Evolutionary conservation across 257 asterid species (phyloP), one percentile per base, ranked within the genome.

Genomic region (Solanum pinnatisectum): DNA sequence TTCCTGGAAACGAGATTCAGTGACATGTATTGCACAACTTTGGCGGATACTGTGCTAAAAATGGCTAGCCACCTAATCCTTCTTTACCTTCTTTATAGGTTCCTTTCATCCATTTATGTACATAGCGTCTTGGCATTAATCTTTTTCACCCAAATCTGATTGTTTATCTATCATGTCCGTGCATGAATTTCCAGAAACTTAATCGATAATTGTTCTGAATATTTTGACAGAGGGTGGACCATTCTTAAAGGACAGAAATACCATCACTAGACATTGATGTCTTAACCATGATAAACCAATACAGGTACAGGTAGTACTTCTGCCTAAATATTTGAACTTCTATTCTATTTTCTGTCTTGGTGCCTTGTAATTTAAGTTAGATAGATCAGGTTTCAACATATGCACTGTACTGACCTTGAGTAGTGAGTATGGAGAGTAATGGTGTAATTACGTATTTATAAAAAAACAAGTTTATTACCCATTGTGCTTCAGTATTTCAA

Each of bases 201-300:
- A 79, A 81, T 32, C 1, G 22, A 30, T 49, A 49, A 22, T 49
- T 46, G 30, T 23, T 79, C 30, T 49, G 42, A 18, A 32, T 82
- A 18, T 82, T 46, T 88, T 89, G 90, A 18, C 89, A 95, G 99
- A 94, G 95, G 98, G 32, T 96, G 99, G 99, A 96, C 98, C 37
- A 96, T 96, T 89, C 96, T 96, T 83, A 96, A 95, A 90, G 98
- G 96, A 87, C 98, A 95, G 91, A 95, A 95, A 88, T 96, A 96
- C 88, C 98, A 95, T 90, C 99, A 95, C 85, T 94, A 94, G 94
- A 74, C 82, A 35, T 13, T 72, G 16, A 49, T 56, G 44, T 85
- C 88, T 68, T 68, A 25, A 30, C 39, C 30, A 10, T 14, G 82
- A 27, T 79, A 44, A 44, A 44, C 15, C 39, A 46, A 44, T 27